Base-by-base conservation (phyloP, 495 filamentous ascomycete species). In the Talaromyces adpressus region DNA sequence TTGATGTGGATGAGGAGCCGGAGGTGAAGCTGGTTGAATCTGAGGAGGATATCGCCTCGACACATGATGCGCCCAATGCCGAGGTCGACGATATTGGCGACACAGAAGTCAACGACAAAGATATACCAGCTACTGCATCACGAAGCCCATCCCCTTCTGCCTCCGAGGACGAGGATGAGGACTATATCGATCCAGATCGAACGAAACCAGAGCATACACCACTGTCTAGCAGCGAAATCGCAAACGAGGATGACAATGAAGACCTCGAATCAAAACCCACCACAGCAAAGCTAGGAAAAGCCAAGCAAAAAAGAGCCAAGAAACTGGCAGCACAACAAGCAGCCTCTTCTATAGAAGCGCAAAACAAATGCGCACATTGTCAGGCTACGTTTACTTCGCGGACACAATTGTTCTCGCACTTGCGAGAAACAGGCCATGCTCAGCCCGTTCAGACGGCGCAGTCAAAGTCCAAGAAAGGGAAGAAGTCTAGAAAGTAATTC, bases 221-320 rank as follows among this genome's bases (percentile, higher is more conserved):
- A 12, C 27, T 34, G 23, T 32, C 60, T 62, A 4, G 16, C 16
- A 41, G n/a, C 27, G 45, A 61, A 16, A 8, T 16, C 16, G 18
- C 22, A 2, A 23, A 61, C 4, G 27, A 29, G 4, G n/a, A 27
- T 6, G 52, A 25, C 16, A 11, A 29, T 22, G 23, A 56, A 6
- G 52, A 29, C 2, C 22, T 29, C 9, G 22, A 29, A 56, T 27
- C 52, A 27, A 56, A 56, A 25, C 9, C 52, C 25, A 52, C 41
- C 25, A 29, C 22, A n/a, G n/a, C 58, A 22, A 91, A 89, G 66
- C 45, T 90, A 2, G 93, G 94, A 25, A 96, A 93, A 72, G 94
- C 94, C 8, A 97, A 93, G 71, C 83, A 89, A 64, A 97, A 91
- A 71, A 84, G 90, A 51, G 88, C 90, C 47, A 97, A 92, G 73